Conservation (phyloP, 2,329 filamentous ascomycete species). For the Phymatotrichopsis omnivora region DNA sequence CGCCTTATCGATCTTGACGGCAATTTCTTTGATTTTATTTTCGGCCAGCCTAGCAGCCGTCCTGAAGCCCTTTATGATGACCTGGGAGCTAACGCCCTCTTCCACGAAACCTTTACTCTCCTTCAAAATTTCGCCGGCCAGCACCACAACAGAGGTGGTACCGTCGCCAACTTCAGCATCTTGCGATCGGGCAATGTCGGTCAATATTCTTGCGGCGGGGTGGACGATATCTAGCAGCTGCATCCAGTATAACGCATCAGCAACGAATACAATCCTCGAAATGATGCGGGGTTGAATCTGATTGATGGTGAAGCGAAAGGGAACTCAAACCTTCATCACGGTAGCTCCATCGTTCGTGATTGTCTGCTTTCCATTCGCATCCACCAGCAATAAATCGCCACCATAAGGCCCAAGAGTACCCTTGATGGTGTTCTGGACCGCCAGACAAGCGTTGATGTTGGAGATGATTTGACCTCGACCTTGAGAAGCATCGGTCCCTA, state of each 20-base stretch:
- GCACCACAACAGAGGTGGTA: slow-evolving; percentile 91
- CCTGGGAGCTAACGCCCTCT: slow-evolving; percentile 92
- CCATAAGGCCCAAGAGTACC: slow-evolving; percentile 93
- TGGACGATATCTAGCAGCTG: slow-evolving; percentile 97
- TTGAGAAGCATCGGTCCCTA: slow-evolving; percentile 94
- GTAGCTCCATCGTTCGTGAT: slow-evolving; percentile 99
- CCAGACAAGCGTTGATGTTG: slow-evolving; percentile 97
- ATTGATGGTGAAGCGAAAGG: slow-evolving; percentile 13
- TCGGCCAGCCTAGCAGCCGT: slow-evolving; percentile 82
- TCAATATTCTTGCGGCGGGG: slow-evolving; percentile 90
- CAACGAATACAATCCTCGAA: too few species aligned
- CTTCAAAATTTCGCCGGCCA: slow-evolving; percentile 96
- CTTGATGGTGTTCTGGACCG: slow-evolving; percentile 91
- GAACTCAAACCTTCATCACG: slow-evolving; percentile 88
- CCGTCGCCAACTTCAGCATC: slow-evolving; percentile 98
- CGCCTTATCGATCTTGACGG: slow-evolving; percentile 69
- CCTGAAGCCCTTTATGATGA: slow-evolving; percentile 91
- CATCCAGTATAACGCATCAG: background rate
- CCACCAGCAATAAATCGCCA: slow-evolving; percentile 89
- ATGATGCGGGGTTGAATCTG: too few species aligned
- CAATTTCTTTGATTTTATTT: slow-evolving; percentile 98
- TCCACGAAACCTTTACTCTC: slow-evolving; percentile 95
- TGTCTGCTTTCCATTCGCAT: slow-evolving; percentile 88
- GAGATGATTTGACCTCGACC: slow-evolving; percentile 93
- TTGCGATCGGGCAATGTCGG: slow-evolving; percentile 96